A percentile compares a stretch with the other conserved stretches of the same genome.
phyloP scores from a whole-genome alignment of 2,329 filamentous ascomycete species.

The Leptodontidium sp. region DNA sequence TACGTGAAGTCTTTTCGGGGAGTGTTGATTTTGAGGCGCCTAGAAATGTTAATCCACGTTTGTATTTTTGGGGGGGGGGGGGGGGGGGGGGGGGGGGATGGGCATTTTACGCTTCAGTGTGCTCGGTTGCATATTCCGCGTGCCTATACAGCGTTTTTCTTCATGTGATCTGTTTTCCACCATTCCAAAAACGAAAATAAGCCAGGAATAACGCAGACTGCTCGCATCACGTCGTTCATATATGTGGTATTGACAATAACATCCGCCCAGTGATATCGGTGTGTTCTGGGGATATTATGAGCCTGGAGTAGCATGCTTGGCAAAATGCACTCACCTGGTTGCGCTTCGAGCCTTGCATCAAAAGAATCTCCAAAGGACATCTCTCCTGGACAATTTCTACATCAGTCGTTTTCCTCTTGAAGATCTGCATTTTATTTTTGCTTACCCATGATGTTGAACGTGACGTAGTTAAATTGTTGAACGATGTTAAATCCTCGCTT shows the following conservation, averaged over 20 bases:
- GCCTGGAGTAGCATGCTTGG: background rate
- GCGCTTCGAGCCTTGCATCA: constrained; percentile 30
- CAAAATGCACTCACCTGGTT: constrained; percentile 21
- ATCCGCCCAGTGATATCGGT: constrained; percentile 38
- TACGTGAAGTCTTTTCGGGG: constrained; percentile 35
- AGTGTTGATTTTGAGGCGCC: constrained; percentile 28
- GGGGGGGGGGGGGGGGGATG: no score
- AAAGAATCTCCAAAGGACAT: constrained; percentile 38
- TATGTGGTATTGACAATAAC: constrained; percentile 37
- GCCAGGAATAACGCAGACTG: constrained; percentile 33
- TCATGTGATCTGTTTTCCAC: constrained; percentile 32
- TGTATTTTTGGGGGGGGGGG: background rate
- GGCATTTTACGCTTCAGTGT: constrained; percentile 32
- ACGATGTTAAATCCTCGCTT: constrained; percentile 33
- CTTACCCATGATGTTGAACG: constrained; percentile 37
- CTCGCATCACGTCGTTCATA: constrained; percentile 40
- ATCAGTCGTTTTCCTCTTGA: background rate
- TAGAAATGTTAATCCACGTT: background rate
- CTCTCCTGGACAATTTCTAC: constrained; percentile 21
- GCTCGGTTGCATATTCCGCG: constrained; percentile 35
- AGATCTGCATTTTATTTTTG: background rate
- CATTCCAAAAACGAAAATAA: constrained; percentile 32
- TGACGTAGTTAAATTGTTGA: constrained; percentile 36
- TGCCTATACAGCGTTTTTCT: constrained; percentile 32
- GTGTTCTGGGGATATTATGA: constrained; percentile 27